Conservation (phyloP, 371 early-diverging fungal genomes). For the Blakeslea trispora region DNA sequence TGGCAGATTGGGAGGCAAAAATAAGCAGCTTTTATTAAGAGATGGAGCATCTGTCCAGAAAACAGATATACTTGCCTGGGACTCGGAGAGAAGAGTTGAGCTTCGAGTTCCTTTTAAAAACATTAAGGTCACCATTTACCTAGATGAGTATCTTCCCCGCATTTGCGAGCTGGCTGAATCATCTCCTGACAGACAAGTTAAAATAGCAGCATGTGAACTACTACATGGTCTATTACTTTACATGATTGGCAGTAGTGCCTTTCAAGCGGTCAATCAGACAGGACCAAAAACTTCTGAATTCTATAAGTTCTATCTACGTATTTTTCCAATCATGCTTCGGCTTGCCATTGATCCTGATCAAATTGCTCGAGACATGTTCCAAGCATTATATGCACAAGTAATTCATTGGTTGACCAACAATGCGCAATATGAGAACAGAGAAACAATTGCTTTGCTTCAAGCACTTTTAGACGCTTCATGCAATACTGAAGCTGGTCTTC, state of each 20-base stretch:
- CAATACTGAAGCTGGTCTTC: conserved; percentile 55
- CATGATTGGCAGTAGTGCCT: conserved; percentile 76
- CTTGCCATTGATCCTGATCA: conserved; percentile 75
- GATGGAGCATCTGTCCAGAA: conserved; percentile 5
- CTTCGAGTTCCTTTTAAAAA: conserved; percentile 71
- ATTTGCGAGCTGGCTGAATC: conserved; percentile 75
- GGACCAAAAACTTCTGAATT: conserved; percentile 56
- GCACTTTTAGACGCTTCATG: conserved; percentile 71
- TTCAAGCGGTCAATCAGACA: conserved; percentile 42
- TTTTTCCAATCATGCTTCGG: conserved; percentile 73
- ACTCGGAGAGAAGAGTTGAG: conserved; percentile 51
- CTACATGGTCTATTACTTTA: conserved; percentile 70
- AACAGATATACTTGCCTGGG: conserved; percentile 58
- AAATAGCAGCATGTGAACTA: conserved; percentile 76
- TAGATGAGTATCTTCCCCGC: conserved; percentile 79
- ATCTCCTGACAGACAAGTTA: conserved; percentile 74
- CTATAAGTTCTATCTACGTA: conserved; percentile 57
- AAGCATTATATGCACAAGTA: conserved; percentile 62
- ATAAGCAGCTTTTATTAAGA: conserved; percentile 50
- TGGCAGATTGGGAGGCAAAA: conserved; percentile 68
- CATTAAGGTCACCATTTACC: conserved; percentile 57
- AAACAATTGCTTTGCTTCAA: conserved; percentile 70
- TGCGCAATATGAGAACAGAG: conserved; percentile 73
- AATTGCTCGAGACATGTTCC: conserved; percentile 67
- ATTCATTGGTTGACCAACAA: conserved; percentile 84